These are phyloP conservation scores for Tylopilus sp. DNA, from an alignment of 1,284 basidiomycete genomes.

Conservation along the genomic window DNA sequence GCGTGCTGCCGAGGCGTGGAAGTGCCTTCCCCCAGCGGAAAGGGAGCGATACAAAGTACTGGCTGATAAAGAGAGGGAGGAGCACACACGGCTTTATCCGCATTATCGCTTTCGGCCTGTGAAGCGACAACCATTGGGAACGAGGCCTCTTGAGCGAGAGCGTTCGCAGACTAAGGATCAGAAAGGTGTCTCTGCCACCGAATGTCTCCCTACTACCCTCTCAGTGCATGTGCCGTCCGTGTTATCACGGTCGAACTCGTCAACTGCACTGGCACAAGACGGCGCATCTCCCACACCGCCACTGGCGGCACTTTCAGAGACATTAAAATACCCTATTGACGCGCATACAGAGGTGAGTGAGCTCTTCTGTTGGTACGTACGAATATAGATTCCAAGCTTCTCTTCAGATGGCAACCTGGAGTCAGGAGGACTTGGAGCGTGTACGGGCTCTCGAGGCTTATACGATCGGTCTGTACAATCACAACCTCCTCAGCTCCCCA, in stretches of 20 bases:
- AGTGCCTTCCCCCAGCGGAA: constrained; percentile 55
- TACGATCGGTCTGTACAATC: constrained; percentile 39
- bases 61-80: constrained; percentile 63
- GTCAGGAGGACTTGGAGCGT: constrained; percentile 33
- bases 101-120: constrained; percentile 71
- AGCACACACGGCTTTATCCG: constrained; percentile 66
- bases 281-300: constrained; percentile 6
- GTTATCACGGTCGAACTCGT: constrained; percentile 12
- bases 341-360: constrained; percentile 29
- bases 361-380: neutral
- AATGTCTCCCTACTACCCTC: constrained; percentile 3
- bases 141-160: constrained; percentile 29
- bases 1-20: constrained; percentile 72
- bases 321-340: neutral
- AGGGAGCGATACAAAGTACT: constrained; percentile 60
- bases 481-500: constrained; percentile 39
- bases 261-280: constrained; percentile 2
- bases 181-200: neutral
- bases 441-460: constrained; percentile 43
- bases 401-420: neutral
- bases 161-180: constrained; percentile 22
- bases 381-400: neutral
- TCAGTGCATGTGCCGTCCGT: constrained; percentile 32
- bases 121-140: constrained; percentile 47
- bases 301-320: constrained; percentile 4